These are phyloP conservation scores for Phytophthora idaei DNA, from an alignment of 352 stramenopile genomes.

Conservation along the genomic window DNA sequence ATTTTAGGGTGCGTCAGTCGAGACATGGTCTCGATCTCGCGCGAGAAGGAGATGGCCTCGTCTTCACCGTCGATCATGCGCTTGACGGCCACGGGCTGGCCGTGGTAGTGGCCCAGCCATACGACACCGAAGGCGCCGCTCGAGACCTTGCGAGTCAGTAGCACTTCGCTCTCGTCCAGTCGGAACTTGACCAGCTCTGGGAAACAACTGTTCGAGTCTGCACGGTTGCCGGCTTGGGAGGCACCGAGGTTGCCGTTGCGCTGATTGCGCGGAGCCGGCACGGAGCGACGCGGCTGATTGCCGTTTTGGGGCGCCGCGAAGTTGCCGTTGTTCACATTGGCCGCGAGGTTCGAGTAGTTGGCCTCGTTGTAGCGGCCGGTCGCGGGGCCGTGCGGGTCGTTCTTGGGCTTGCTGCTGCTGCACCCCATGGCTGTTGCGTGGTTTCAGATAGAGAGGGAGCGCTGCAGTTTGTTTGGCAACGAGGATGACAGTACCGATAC, in stretches of 20 bases:
- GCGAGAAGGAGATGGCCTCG: constrained; percentile 73
- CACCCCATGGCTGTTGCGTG: constrained; percentile 34
- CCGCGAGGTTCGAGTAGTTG: constrained; percentile 42
- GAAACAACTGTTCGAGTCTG: constrained; percentile 68
- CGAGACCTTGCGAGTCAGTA: constrained; percentile 84
- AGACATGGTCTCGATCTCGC: constrained; percentile 87
- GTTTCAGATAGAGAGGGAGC: constrained; percentile 24
- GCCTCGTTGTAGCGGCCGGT: constrained; percentile 39
- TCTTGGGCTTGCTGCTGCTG: constrained; percentile 37
- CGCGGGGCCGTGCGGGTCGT: constrained; percentile 14
- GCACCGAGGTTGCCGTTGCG: constrained; percentile 25
- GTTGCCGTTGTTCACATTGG: constrained; percentile 40
- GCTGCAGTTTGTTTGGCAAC: constrained; percentile 4
- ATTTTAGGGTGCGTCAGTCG: constrained; percentile 82
- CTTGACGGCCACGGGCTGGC: constrained; percentile 85
- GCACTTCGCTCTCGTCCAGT: constrained; percentile 82
- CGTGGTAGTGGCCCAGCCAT: constrained; percentile 88
- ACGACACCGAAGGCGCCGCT: constrained; percentile 84
- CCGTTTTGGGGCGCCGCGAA: constrained; percentile 25
- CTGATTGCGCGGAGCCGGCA: constrained; percentile 11
- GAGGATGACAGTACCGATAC: constrained; percentile 17
- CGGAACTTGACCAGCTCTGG: constrained; percentile 73
- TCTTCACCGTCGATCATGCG: constrained; percentile 87
- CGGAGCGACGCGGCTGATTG: constrained; percentile 16
- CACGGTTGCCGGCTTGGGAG: constrained; percentile 17